Base-by-base conservation (phyloP, 495 filamentous ascomycete genomes). In the Thozetella sp. region DNA sequence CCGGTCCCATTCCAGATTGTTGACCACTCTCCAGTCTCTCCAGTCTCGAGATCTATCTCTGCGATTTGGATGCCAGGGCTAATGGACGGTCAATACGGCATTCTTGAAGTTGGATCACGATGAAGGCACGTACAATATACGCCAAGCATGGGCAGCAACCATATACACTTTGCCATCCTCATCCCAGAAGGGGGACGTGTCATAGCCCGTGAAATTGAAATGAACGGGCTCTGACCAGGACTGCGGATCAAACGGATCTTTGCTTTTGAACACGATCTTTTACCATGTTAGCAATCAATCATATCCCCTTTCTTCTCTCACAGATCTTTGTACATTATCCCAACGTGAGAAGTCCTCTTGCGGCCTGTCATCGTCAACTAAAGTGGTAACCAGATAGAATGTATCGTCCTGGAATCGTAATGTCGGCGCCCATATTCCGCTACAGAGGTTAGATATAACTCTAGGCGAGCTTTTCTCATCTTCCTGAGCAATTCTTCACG, bases 101-200 rank as follows among this genome's bases (percentile, higher is more conserved):
- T n/a, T 34, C 13, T 43, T 22, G 24, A 13, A 13, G n/a, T 37
- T 6, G 13, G 37, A 25, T 30, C n/a, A 11, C 43, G 43, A 20
- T n/a, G 17, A 9, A 9, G 13, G 2, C 0, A 65, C 69, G 65
- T 57, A 72, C 74, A 64, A 70, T 57, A 77, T 72, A 58, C 69
- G 68, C 75, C 75, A 77, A 19, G 76, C 71, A 56, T 79, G 76
- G 19, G 61, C 73, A 22, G 69, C 76, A 2, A 62, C 71, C 22
- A 86, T 75, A 54, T 86, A 85, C 0, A 61, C 66, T 34, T 73
- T 79, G 6, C 80, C 81, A 48, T 83, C 76, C 0, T 72, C 75
- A 54, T 83, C 80, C 77, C 80, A 86, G 62, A 79, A 79, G 0
- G 75, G 79, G 23, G 70, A 70, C 0, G 74, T 71, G 22, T 79